Conservation (phyloP, 495 filamentous ascomycete genomes). For the Neurospora sp. region DNA sequence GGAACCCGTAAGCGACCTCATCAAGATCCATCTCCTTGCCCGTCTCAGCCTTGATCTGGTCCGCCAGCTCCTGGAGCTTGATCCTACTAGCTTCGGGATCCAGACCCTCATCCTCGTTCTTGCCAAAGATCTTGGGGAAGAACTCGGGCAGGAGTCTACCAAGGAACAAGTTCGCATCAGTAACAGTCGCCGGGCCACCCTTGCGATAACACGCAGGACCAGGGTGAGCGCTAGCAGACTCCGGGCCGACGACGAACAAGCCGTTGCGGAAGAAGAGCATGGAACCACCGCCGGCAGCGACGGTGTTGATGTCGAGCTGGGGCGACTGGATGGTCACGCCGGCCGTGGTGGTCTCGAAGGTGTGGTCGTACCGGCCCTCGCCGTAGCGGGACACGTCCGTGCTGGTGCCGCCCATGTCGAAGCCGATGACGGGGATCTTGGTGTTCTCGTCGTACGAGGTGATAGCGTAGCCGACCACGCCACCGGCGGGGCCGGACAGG, state of each 20-base stretch:
- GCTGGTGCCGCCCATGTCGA: constrained; percentile 91
- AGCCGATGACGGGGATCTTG: constrained; percentile 85
- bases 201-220: constrained; percentile 94
- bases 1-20: constrained; percentile 83
- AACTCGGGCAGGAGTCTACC: constrained; percentile 85
- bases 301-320: constrained; percentile 96
- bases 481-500: constrained; percentile 69
- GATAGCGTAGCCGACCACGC: constrained; percentile 86
- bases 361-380: constrained; percentile 82
- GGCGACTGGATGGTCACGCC: constrained; percentile 92
- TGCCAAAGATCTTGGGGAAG: constrained; percentile 95
- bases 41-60: constrained; percentile 62
- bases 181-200: constrained; percentile 84
- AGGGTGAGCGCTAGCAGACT: constrained; percentile 87
- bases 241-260: constrained; percentile 91
- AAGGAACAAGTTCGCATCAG: constrained; percentile 85
- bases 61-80: constrained; percentile 66
- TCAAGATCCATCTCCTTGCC: constrained; percentile 67
- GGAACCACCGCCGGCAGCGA: constrained; percentile 88
- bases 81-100: constrained; percentile 69
- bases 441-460: constrained; percentile 84
- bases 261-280: constrained; percentile 85
- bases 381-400: constrained; percentile 94
- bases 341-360: constrained; percentile 94
- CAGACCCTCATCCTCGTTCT: constrained; percentile 77